Percentiles rank a stretch among this genome's conserved stretches.
Conservation (phyloP, 1,284 basidiomycete species). For the Cutaneotrichosporon spelunceum region DNA sequence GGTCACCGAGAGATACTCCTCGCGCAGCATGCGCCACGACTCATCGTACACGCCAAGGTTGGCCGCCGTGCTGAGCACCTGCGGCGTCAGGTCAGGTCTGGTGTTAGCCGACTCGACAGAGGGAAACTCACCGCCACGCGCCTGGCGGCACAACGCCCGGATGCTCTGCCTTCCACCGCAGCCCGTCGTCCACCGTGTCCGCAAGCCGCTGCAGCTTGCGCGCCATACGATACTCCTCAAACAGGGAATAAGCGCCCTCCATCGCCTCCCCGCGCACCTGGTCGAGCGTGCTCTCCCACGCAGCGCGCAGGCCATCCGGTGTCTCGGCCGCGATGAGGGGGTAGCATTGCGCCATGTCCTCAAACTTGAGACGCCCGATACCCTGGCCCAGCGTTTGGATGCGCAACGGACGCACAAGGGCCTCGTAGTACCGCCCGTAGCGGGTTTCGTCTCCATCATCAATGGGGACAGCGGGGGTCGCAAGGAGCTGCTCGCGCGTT, state of each 20-base stretch:
- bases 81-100: constrained; percentile 42
- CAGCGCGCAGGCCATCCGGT: constrained; percentile 31
- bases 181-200: constrained; percentile 38
- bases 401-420: constrained; percentile 41
- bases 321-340: constrained; percentile 34
- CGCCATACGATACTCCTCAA: constrained; percentile 41
- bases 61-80: constrained; percentile 39
- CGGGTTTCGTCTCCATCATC: constrained; percentile 26
- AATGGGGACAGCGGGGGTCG: constrained; percentile 25
- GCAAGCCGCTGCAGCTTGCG: constrained; percentile 36
- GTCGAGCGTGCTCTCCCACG: constrained; percentile 30
- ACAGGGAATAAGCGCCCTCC: constrained; percentile 30
- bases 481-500: constrained; percentile 22
- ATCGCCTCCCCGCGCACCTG: constrained; percentile 34
- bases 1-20: constrained; percentile 45
- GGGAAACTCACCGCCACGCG: constrained; percentile 43
- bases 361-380: constrained; percentile 44
- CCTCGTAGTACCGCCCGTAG: constrained; percentile 44
- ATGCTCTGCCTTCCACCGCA: constrained; percentile 23
- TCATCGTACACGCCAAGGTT: constrained; percentile 47
- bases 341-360: constrained; percentile 40
- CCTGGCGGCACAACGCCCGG: constrained; percentile 27
- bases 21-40: constrained; percentile 35
- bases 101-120: background rate
- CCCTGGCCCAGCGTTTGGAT: constrained; percentile 41